Conservation (phyloP, 805 yeast genomes). For the Scheffersomyces stipitis region DNA sequence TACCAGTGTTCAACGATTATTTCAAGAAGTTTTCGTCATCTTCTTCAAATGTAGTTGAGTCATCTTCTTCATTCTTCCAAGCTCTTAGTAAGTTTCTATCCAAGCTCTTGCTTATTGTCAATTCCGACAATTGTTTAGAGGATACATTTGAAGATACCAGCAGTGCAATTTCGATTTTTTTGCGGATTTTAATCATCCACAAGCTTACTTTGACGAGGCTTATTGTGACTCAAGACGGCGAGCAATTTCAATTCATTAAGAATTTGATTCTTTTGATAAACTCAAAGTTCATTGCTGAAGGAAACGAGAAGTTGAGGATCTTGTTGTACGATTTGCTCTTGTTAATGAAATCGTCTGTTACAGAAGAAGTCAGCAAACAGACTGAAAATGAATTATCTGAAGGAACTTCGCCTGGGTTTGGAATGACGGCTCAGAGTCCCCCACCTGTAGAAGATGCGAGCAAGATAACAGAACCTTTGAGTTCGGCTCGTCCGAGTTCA, state of each 20-base stretch:
- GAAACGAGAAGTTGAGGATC: conserved; percentile 51
- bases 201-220: conserved; percentile 46
- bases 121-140: background rate
- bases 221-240: conserved; percentile 40
- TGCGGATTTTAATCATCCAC: conserved; percentile 60
- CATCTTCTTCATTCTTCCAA: conserved; percentile 20
- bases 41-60: conserved; percentile 19
- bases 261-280: conserved; percentile 48
- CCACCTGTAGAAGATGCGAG: background rate
- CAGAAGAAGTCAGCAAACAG: conserved; percentile 12
- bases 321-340: conserved; percentile 59
- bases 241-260: conserved; percentile 47
- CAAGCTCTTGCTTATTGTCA: conserved; percentile 15
- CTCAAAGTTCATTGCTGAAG: conserved; percentile 34
- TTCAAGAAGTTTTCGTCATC: conserved; percentile 48
- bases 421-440: background rate
- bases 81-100: conserved; percentile 19
- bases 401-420: conserved; percentile 1
- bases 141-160: conserved; percentile 10
- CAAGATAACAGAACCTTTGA: background rate
- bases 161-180: conserved; percentile 45
- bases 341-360: conserved; percentile 46
- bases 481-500: background rate
- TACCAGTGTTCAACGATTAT: conserved; percentile 43
- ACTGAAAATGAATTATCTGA: conserved; percentile 1